A percentile compares a stretch with the other conserved stretches of the same genome.
Conservation (phyloP, 768 basidiomycete species). For the Saitozyma podzolica region DNA sequence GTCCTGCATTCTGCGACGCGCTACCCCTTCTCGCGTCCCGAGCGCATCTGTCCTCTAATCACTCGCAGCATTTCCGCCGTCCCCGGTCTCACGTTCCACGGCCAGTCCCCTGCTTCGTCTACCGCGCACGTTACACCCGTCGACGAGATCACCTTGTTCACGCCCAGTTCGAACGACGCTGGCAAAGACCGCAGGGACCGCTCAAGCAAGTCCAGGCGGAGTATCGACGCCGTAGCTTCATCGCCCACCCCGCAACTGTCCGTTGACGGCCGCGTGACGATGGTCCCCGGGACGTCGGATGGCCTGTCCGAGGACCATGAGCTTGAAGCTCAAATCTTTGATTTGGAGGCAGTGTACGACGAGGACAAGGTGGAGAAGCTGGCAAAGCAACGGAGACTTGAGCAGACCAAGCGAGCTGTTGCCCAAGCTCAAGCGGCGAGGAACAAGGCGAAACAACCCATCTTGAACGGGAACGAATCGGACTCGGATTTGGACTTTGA, state of each 20-base stretch:
- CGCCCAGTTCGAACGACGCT: slow-evolving; percentile 6
- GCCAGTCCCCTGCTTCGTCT: slow-evolving; percentile 8
- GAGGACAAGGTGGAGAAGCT: neutral
- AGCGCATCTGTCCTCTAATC: too few species aligned
- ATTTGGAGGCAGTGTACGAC: neutral
- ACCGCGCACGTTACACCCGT: slow-evolving; percentile 9
- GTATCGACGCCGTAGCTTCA: neutral
- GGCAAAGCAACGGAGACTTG: neutral
- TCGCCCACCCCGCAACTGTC: slow-evolving; percentile 8
- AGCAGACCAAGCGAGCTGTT: neutral
- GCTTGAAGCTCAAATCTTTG: neutral
- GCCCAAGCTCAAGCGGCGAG: neutral
- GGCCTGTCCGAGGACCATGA: slow-evolving; percentile 4
- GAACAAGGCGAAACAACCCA: neutral
- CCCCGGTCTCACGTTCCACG: slow-evolving; percentile 16
- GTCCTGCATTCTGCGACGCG: too few species aligned
- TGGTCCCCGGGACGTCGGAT: neutral
- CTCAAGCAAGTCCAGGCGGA: neutral
- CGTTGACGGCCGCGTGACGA: neutral
- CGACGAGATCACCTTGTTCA: slow-evolving; percentile 10
- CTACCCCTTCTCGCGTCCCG: too few species aligned
- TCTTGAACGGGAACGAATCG: neutral
- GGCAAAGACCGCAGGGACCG: slow-evolving; percentile 1
- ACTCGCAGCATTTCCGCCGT: neutral
- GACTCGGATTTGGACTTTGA: too few species aligned